phyloP scores from a whole-genome alignment of 2,329 filamentous ascomycete genomes.

The Xylaria digitata region DNA sequence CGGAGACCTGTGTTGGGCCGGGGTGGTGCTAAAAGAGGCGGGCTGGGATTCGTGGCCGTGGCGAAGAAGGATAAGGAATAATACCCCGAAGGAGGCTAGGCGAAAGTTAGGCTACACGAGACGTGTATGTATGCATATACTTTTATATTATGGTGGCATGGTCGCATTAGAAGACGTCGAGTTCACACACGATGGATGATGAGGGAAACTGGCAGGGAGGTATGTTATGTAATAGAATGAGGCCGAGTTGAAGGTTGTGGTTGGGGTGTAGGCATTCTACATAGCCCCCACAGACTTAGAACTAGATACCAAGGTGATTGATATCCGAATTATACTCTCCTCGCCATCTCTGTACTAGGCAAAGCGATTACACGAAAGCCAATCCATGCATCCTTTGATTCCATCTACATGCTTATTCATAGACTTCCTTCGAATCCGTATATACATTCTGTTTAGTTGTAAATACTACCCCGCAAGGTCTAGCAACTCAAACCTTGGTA shows the following conservation, averaged over 20 bases:
- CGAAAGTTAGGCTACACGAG: background rate
- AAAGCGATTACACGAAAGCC: background rate
- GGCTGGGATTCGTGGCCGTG: constrained; percentile 56
- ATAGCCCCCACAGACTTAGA: constrained; percentile 4
- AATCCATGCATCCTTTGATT: background rate
- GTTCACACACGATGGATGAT: constrained; percentile 30
- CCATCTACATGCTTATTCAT: background rate
- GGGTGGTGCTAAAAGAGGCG: constrained; percentile 45
- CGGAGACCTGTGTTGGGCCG: constrained; percentile 58
- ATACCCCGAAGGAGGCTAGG: constrained; percentile 20
- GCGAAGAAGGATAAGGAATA: constrained; percentile 43
- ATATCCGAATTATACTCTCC: constrained; percentile 12
- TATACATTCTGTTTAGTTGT: background rate
- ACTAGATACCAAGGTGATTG: constrained; percentile 12
- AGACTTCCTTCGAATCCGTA: too few relatives aligned
- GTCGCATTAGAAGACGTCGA: constrained; percentile 24
- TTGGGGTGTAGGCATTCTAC: background rate
- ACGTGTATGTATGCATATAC: constrained; percentile 11
- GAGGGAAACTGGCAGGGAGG: constrained; percentile 8
- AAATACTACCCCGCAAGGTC: background rate
- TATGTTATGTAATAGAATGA: constrained; percentile 10
- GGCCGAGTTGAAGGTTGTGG: background rate
- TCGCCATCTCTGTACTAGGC: background rate
- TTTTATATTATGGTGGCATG: background rate
- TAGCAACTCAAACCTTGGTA: constrained; percentile 11